A percentile compares a stretch with the other conserved stretches of the same genome.
Conservation (phyloP, 257 asterid species). For the Eustoma russellianum region DNA sequence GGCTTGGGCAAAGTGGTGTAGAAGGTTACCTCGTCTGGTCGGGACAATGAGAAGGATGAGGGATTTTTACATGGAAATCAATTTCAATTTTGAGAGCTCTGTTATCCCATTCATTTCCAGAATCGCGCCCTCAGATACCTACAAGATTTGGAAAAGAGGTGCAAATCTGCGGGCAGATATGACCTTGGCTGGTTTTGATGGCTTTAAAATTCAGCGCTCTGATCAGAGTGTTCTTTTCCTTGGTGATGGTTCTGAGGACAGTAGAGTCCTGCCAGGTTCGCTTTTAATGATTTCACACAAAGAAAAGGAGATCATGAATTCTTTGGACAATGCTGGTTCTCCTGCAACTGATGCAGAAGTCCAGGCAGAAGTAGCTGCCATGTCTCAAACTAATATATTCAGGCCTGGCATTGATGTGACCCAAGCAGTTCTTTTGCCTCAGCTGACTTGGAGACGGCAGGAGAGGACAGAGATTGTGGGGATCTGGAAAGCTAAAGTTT, state of each 20-base stretch:
- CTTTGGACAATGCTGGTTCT: slow-evolving; percentile 94
- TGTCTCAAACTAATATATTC: slow-evolving; percentile 89
- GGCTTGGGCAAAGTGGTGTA: slow-evolving; percentile 99
- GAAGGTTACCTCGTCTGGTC: slow-evolving; percentile 84
- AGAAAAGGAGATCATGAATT: slow-evolving; percentile 86
- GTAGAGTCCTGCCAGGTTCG: slow-evolving; percentile 71
- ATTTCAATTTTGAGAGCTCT: slow-evolving; percentile 93
- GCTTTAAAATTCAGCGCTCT: slow-evolving; percentile 81
- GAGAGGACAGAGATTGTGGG: slow-evolving; percentile 86
- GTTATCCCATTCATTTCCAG: slow-evolving; percentile 94
- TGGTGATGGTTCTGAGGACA: slow-evolving; percentile 96
- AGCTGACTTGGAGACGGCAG: slow-evolving; percentile 80
- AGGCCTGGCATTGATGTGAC: slow-evolving; percentile 97
- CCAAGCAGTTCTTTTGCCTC: slow-evolving; percentile 84
- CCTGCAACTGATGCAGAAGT: slow-evolving; percentile 85
- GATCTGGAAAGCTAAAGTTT: slow-evolving; percentile 80
- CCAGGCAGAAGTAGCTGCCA: slow-evolving; percentile 74
- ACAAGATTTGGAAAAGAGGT: slow-evolving; percentile 94
- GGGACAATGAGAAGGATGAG: slow-evolving; percentile 90
- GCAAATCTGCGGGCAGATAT: slow-evolving; percentile 91
- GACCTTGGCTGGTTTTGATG: slow-evolving; percentile 97
- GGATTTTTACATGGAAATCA: slow-evolving; percentile 97
- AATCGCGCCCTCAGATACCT: slow-evolving; percentile 96
- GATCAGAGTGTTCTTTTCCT: slow-evolving; percentile 92
- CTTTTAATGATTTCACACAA: slow-evolving; percentile 83